These are phyloP conservation scores for Suillus spraguei DNA, from an alignment of 768 basidiomycete species.

Conservation along the genomic window DNA sequence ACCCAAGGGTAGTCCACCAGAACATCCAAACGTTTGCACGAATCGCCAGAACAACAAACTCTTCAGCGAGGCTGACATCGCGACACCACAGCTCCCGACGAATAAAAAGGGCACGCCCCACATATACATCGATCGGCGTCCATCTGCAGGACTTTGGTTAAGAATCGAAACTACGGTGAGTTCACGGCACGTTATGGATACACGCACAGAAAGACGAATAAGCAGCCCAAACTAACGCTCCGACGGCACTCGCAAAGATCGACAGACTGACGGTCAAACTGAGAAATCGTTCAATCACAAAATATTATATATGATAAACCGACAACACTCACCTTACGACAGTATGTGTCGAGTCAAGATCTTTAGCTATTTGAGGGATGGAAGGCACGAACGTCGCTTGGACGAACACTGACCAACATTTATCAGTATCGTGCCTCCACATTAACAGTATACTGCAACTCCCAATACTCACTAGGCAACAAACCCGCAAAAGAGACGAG, in stretches of 20 bases:
- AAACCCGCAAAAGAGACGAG: conserved; percentile 60
- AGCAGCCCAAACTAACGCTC: conserved; percentile 54
- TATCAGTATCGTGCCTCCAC: background rate
- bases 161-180: background rate
- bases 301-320: background rate
- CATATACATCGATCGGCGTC: conserved; percentile 65
- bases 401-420: conserved; percentile 54
- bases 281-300: too few species aligned
- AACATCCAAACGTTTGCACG: conserved; percentile 65
- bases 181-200: conserved; percentile 6
- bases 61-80: conserved; percentile 43
- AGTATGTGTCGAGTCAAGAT: conserved; percentile 55
- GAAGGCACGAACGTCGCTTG: conserved; percentile 67
- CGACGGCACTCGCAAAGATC: conserved; percentile 46
- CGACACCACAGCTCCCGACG: conserved; percentile 63
- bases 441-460: background rate
- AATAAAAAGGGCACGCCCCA: conserved; percentile 58
- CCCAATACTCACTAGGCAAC: conserved; percentile 50
- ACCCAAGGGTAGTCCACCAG: conserved; percentile 55
- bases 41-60: conserved; percentile 62
- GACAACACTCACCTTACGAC: conserved; percentile 48
- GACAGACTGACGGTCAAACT: conserved; percentile 56
- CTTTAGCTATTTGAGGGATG: conserved; percentile 66
- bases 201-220: conserved; percentile 52
- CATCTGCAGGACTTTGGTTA: conserved; percentile 46